Conservation (phyloP, 2,329 filamentous ascomycete genomes). For the Dothiorella sarmentorum region DNA sequence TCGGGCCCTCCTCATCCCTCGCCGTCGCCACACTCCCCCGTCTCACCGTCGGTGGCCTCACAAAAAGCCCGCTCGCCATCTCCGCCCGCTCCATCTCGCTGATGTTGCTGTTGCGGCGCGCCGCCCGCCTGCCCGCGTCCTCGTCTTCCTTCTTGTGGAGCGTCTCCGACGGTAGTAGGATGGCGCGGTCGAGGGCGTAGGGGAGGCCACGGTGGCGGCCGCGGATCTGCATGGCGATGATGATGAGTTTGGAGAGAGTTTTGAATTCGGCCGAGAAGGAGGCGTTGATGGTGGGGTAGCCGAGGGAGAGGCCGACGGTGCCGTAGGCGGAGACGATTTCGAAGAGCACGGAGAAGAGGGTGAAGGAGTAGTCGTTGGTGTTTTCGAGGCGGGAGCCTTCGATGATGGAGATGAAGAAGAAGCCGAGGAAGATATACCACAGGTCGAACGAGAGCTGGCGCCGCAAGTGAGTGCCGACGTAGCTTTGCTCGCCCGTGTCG, state of each 20-base stretch:
- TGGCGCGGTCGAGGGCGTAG: conserved; percentile 66
- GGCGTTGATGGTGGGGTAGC: conserved; percentile 71
- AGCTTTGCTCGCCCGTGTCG: conserved; percentile 62
- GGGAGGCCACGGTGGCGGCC: conserved; percentile 63
- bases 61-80: no score
- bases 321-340: conserved; percentile 54
- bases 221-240: conserved; percentile 65
- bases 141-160: conserved; percentile 58
- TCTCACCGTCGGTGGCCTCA: no score
- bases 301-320: conserved; percentile 86
- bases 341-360: conserved; percentile 45
- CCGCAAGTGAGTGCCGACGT: conserved; percentile 86
- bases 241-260: conserved; percentile 63
- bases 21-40: not conserved
- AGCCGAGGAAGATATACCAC: conserved; percentile 92
- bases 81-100: conserved; percentile 22
- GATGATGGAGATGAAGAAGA: conserved; percentile 88
- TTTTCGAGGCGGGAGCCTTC: conserved; percentile 71
- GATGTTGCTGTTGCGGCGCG: conserved; percentile 27
- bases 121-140: conserved; percentile 45
- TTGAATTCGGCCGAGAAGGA: conserved; percentile 82
- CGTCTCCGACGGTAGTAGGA: conserved; percentile 64
- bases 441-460: conserved; percentile 93
- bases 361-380: conserved; percentile 52
- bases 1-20: not conserved